Conservation (phyloP, 306 rosid genomes). For the Quercus alba region DNA sequence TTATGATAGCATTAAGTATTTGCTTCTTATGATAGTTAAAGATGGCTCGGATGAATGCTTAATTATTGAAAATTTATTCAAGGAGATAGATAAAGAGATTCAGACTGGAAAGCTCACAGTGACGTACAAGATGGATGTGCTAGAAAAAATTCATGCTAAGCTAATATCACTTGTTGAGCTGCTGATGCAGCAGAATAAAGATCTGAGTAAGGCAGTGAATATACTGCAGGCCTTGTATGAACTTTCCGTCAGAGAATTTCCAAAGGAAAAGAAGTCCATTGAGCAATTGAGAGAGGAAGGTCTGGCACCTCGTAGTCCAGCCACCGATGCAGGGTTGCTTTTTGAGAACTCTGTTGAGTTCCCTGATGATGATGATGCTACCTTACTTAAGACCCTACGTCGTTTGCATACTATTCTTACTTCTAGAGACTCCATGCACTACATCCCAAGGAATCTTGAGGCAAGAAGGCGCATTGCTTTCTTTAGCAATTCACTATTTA, state of each 20-base stretch:
- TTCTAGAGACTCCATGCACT: slow-evolving; percentile 79
- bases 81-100: slow-evolving; percentile 46
- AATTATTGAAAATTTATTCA: slow-evolving; percentile 52
- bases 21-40: slow-evolving; percentile 47
- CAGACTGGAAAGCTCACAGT: slow-evolving; percentile 33
- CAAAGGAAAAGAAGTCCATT: slow-evolving; percentile 47
- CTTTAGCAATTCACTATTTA: slow-evolving; percentile 89
- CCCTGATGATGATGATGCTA: slow-evolving; percentile 57
- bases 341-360: slow-evolving; percentile 67
- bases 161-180: slow-evolving; percentile 62
- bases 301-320: slow-evolving; percentile 42
- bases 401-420: slow-evolving; percentile 81
- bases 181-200: slow-evolving; percentile 43
- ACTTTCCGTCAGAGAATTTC: slow-evolving; percentile 65
- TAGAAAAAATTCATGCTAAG: slow-evolving; percentile 61
- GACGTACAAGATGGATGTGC: slow-evolving; percentile 43
- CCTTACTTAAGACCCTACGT: slow-evolving; percentile 56
- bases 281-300: slow-evolving; percentile 53
- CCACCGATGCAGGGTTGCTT: slow-evolving; percentile 53
- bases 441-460: slow-evolving; percentile 77
- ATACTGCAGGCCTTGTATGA: slow-evolving; percentile 85
- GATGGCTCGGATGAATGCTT: slow-evolving; percentile 48
- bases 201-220: slow-evolving; percentile 49
- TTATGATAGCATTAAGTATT: slow-evolving; percentile 69
- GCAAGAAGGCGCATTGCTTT: slow-evolving; percentile 85